Base-by-base conservation (phyloP, 257 asterid species). In the Plantago major region DNA sequence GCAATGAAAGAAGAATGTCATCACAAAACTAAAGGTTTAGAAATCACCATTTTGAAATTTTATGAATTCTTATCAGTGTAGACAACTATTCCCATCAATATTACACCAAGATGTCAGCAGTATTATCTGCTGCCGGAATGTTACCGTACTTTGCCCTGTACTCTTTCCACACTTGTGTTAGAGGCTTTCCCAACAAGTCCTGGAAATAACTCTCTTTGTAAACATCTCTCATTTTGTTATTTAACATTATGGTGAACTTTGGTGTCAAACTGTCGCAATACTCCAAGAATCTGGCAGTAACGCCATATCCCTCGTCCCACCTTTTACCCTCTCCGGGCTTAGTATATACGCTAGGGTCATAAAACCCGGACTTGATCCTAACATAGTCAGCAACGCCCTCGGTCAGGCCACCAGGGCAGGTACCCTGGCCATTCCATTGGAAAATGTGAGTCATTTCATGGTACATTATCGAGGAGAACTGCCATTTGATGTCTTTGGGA, bases 251-350 rank as follows among this genome's bases (percentile, higher is more conserved):
- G 9, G 73, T 60, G 54, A 81, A 81, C 37, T 82, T 75, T 0
- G 4, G 2, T 11, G 45, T 70, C 72, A 78, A 62, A 12, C 78
- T 11, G 12, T 77, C 79, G 30, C 81, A 75, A 26, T 70, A 76
- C 63, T 75, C 79, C 70, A 79, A 66, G 55, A 79, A 74, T 37
- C 77, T 15, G 22, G 65, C 76, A 10, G 79, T 74, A 6, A 63
- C 61, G 2, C 74, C 81, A 42, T 80, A 74, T 0, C 86, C 86
- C 38, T 76, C 78, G 17, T 76, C 86, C 86, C 80, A 76, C 44
- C 33, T 50, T 0, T 6, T 2, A n/a, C 85, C 82, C 4, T 11
- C 47, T 0, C 82, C 85, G 10, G 76, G 85, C 44, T 46, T 68
- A 0, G 78, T 8, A 14, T 15, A 71, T 0, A 19, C 10, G 0